phyloP scores from a whole-genome alignment of 2,329 filamentous ascomycete species.

The Colletotrichum chlorophyti region DNA sequence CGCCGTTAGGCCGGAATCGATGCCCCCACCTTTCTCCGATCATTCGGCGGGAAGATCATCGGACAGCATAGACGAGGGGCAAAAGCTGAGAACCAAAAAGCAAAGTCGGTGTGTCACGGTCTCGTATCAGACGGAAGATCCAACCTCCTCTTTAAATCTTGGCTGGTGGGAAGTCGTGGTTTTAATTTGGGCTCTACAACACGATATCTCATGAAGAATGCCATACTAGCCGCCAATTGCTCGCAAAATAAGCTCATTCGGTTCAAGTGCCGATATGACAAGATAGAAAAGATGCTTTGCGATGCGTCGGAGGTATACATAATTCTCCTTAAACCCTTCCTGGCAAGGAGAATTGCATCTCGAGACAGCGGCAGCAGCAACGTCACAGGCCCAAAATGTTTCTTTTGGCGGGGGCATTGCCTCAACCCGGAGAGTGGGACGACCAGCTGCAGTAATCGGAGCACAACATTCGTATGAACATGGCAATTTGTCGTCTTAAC shows the following conservation, averaged over 20 bases:
- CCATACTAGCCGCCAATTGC: no score
- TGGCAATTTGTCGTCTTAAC: no score
- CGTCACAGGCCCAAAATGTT: neutral
- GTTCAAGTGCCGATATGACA: no score
- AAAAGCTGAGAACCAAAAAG: neutral
- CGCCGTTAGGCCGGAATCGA: conserved; percentile 9
- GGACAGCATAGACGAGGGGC: neutral
- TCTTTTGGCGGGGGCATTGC: neutral
- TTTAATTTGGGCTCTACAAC: no score
- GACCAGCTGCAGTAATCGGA: conserved; percentile 9
- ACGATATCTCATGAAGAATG: no score
- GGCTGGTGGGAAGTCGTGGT: no score
- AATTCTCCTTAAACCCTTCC: no score
- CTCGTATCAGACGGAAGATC: neutral
- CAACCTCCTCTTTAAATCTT: conserved; percentile 12
- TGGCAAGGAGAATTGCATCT: no score
- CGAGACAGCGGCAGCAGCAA: neutral
- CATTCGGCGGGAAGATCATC: conserved; percentile 5
- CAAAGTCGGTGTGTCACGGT: neutral
- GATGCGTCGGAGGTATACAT: no score
- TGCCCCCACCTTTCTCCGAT: conserved; percentile 2
- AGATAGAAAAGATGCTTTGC: no score
- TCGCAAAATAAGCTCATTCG: no score
- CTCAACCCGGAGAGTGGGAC: conserved; percentile 2
- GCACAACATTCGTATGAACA: no score